Evolutionary conservation across 192 early-diverging fungal genomes (phyloP), one percentile per base, ranked within the genome.

Genomic region (Rhizophlyctis rosea): DNA sequence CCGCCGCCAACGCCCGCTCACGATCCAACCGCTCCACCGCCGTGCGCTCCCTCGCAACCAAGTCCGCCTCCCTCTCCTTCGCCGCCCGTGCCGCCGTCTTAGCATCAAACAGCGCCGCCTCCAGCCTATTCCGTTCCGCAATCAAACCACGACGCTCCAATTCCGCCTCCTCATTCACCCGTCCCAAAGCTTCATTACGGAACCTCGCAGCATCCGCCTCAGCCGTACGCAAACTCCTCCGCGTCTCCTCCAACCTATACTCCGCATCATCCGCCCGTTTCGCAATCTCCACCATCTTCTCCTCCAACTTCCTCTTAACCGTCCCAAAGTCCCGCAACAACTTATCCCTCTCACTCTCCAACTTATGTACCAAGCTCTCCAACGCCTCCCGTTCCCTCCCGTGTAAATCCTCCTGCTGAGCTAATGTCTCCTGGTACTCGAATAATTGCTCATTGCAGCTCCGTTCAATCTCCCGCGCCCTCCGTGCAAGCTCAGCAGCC

Each of bases 301-400:
- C 64, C 32, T 71, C 44, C 34, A 70, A 34, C 27, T 36, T 14
- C n/a, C 25, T 33, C 53, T 76, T 72, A 31, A 70, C 24, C 9
- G 33, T 9, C 11, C n/a, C 24, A 16, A 76, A 34, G 25, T 76
- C 75, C 5, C 21, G 34, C 29, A 67, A 9, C 25, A 76, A 35
- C 7, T 67, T 57, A 50, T 76, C 73, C 9, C 75, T 35, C 62
- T 76, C 75, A 25, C 59, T 59, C 52, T 76, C 75, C 50, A 73
- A 53, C 44, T 57, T 61, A 11, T 32, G 55, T 7, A 76, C 68
- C 18, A 76, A 50, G 24, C 68, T 67, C 54, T 70, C 69, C 34
- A 76, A 33, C 1, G 75, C 75, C 28, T 34, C 39, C 16, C 62
- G 16, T 35, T 76, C 75, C 24, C 61, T 62, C 34, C 31, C 54